Evolutionary conservation across 768 basidiomycete species (phyloP).

Genomic region (Suillus plorans): DNA sequence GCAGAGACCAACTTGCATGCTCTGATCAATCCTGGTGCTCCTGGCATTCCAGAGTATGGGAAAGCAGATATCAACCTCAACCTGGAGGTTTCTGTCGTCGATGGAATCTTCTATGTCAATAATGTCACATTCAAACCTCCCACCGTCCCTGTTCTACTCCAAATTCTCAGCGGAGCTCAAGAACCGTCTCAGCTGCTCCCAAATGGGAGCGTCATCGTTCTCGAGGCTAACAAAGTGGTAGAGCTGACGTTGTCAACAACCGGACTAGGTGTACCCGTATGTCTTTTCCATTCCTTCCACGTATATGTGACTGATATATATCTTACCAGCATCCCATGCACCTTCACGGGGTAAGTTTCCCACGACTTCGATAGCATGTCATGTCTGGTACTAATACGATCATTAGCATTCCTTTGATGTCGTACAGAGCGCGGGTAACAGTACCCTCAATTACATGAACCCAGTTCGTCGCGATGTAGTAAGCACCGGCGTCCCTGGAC

Average conservation of each 20-base stretch:
- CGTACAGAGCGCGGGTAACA: conserved; percentile 13
- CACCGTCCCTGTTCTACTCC: conserved; percentile 41
- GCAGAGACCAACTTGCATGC: conserved; percentile 19
- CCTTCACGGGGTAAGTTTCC: conserved; percentile 28
- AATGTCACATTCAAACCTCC: conserved; percentile 8
- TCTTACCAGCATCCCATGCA: conserved; percentile 25
- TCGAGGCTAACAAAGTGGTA: conserved; percentile 42
- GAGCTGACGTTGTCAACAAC: conserved; percentile 13
- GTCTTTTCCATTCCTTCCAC: background rate
- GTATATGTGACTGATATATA: background rate
- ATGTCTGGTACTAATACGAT: background rate
- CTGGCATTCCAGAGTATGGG: conserved; percentile 23
- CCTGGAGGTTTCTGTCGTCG: conserved; percentile 7
- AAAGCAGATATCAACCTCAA: conserved; percentile 27
- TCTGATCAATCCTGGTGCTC: conserved; percentile 15
- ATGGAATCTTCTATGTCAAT: background rate
- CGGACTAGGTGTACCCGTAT: background rate
- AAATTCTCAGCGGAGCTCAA: conserved; percentile 36
- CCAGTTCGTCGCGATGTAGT: conserved; percentile 38
- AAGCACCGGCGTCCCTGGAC: conserved; percentile 27
- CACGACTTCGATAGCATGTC: background rate
- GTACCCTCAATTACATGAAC: conserved; percentile 7
- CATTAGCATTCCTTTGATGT: conserved; percentile 13
- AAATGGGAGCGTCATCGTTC: conserved; percentile 36
- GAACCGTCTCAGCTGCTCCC: conserved; percentile 36